phyloP scores from a whole-genome alignment of 2,329 filamentous ascomycete genomes.

The Xylariaceae sp. region DNA sequence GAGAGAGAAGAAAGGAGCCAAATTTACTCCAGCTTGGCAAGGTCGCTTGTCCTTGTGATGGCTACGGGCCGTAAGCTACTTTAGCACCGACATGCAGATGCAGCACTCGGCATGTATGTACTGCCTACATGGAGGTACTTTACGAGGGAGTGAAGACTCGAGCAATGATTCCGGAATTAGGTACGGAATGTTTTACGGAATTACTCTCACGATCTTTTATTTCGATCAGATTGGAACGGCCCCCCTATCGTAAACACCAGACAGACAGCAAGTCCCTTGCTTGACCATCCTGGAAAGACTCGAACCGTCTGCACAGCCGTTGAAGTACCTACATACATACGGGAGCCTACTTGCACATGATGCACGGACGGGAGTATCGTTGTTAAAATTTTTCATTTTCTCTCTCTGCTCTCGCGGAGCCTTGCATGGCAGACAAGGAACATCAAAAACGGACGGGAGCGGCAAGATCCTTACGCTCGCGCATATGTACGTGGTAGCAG shows the following conservation, averaged over 20 bases:
- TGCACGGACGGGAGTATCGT: no score
- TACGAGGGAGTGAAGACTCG: no score
- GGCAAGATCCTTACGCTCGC: conserved; percentile 17
- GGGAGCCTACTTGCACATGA: no score
- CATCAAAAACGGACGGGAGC: conserved; percentile 6
- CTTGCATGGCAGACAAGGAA: conserved; percentile 8
- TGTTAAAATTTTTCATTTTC: not conserved
- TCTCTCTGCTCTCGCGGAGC: not conserved
- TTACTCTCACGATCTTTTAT: no score
- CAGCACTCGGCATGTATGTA: conserved; percentile 7
- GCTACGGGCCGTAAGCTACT: conserved; percentile 17
- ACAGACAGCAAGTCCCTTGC: no score
- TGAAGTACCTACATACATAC: no score
- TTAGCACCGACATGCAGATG: conserved; percentile 1
- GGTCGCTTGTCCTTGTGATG: not conserved
- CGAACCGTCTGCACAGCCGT: no score
- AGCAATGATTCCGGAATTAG: no score
- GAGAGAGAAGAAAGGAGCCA: not conserved
- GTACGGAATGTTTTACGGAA: no score
- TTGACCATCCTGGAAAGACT: no score
- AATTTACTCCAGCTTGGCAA: not conserved
- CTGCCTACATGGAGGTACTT: not conserved
- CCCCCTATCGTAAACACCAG: no score
- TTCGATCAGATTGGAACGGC: no score
- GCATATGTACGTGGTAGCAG: not conserved